Base-by-base conservation (phyloP, 1,284 basidiomycete genomes). In the Fomes fomentarius region DNA sequence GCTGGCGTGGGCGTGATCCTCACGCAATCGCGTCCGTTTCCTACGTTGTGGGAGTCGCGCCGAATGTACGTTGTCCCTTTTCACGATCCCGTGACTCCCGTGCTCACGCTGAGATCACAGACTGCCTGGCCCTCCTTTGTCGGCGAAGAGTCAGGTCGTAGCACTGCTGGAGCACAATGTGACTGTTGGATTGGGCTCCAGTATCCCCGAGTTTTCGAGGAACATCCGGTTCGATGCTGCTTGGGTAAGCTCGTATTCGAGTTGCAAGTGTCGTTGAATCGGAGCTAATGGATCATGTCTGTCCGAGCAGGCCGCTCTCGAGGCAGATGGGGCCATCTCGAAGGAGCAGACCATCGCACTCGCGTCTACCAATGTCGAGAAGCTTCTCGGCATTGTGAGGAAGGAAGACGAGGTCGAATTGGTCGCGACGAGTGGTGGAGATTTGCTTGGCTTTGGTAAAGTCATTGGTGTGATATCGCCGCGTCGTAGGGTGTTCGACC, bases 1-100 rank as follows among this genome's bases (percentile, higher is more conserved):
- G 85, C 87, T 1, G 72, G 82, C 26, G 80, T 96, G 12, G 90
- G 91, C 15, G 86, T 96, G 24, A 80, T 97, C 37, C 71, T 95
- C 31, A 70, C 77, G 0, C 80, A 78, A 3, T 70, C 83, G 2
- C 72, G 85, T 47, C 76, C 84, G 0, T 89, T 84, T 76, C 84
- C 87, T 0, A 62, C 62, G 4, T 66, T 64, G 0, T 91, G 86
- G 84, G 81, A 88, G 61, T 64, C 71, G 40, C 71, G 78, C 35
- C 71, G 83, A 30, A 75, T 78, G 75, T 81, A 46, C 62, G 77
- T 17, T 4, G 19, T 30, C 9, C 14, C 17, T 6, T 7, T 7
- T 30, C 28, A 12, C 12, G 12, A 12, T 12, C 7, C 28, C 28
- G 28, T 15, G 22, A 14, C 25, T 21, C 31, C 21, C 11, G 7